phyloP scores from a whole-genome alignment of 2,329 filamentous ascomycete genomes.

The Cordyceps farinosa region DNA sequence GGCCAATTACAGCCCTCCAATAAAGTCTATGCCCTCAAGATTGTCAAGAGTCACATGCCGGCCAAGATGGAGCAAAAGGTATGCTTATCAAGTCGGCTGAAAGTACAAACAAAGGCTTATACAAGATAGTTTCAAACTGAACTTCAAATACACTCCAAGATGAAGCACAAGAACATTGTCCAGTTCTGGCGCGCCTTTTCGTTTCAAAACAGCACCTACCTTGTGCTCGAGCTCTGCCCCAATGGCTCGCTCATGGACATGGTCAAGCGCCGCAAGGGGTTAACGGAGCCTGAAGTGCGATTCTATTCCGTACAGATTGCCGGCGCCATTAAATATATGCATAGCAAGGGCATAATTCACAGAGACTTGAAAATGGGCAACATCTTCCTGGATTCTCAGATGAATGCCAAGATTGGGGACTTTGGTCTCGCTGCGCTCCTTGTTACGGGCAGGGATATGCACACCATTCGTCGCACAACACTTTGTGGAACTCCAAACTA shows the following conservation, averaged over 20 bases:
- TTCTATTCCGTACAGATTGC: conserved; percentile 93
- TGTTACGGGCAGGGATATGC: conserved; percentile 86
- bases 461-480: conserved; percentile 79
- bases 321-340: conserved; percentile 97
- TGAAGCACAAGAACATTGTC: conserved; percentile 93
- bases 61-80: conserved; percentile 83
- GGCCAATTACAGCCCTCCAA: conserved; percentile 64
- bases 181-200: conserved; percentile 93
- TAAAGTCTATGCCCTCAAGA: conserved; percentile 72
- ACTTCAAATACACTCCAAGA: conserved; percentile 96
- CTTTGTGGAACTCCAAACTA: conserved; percentile 98
- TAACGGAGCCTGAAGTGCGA: conserved; percentile 91
- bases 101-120: conserved; percentile 21
- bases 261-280: conserved; percentile 84
- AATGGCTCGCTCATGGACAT: conserved; percentile 98
- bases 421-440: conserved; percentile 92
- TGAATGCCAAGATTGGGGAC: conserved; percentile 98
- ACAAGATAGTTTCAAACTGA: conserved; percentile 65
- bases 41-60: conserved; percentile 79
- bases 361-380: conserved; percentile 98
- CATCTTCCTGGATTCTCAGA: conserved; percentile 86
- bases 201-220: conserved; percentile 83
- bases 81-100: conserved; percentile 14
- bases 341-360: conserved; percentile 92
- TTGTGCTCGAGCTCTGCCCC: conserved; percentile 88